These are phyloP conservation scores for Camellia sinensis DNA, from an alignment of 148 eudicot genomes.

Conservation along the genomic window DNA sequence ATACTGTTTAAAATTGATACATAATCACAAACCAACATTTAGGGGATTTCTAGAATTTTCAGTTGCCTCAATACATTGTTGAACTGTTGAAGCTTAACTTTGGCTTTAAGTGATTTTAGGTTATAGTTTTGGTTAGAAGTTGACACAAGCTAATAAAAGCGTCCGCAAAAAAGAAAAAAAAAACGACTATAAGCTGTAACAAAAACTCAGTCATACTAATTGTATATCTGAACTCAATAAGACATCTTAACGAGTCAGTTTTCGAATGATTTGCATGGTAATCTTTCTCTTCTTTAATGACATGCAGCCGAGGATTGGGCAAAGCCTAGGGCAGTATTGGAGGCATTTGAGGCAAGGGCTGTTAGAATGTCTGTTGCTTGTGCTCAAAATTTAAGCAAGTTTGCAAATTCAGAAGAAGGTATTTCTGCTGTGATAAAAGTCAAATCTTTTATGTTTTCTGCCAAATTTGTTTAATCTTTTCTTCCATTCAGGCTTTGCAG, in stretches of 20 bases:
- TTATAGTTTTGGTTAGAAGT: too few species aligned
- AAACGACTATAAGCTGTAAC: too few species aligned
- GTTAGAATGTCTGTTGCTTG: constrained; percentile 79
- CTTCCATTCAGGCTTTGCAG: constrained; percentile 66
- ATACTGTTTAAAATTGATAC: too few species aligned
- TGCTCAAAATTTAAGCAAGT: constrained; percentile 64
- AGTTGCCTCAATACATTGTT: neutral
- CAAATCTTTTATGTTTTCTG: neutral
- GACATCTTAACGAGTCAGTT: neutral
- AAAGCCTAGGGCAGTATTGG: constrained; percentile 62
- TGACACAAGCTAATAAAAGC: too few species aligned
- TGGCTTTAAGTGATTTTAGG: too few species aligned
- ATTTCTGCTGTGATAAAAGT: constrained; percentile 5
- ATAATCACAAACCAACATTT: too few species aligned
- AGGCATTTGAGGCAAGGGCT: constrained; percentile 92
- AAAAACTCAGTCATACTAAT: too few species aligned
- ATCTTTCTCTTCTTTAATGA: constrained; percentile 15
- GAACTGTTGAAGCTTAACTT: too few species aligned
- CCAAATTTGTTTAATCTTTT: neutral
- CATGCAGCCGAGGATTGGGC: constrained; percentile 93
- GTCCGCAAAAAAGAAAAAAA: too few species aligned
- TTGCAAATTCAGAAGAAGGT: constrained; percentile 85
- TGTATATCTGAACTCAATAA: neutral
- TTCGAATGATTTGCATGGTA: neutral
- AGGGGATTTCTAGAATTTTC: too few species aligned